These are phyloP conservation scores for Hemerocallis citrina DNA, from an alignment of 106 monocot genomes.

Conservation along the genomic window DNA sequence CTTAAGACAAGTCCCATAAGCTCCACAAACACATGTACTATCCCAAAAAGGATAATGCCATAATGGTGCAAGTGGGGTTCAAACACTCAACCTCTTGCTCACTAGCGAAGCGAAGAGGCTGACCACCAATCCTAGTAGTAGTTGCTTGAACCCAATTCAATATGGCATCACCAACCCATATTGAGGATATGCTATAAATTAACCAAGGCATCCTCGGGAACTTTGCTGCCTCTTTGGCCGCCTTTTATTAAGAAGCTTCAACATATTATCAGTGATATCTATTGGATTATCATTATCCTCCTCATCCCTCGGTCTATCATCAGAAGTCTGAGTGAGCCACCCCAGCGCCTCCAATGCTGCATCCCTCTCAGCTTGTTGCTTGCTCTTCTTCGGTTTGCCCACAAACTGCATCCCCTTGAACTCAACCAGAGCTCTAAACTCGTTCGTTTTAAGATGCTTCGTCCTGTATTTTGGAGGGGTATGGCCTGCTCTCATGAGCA, in stretches of 20 bases:
- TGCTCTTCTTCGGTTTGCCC: constrained; percentile 96
- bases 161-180: background rate
- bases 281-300: constrained; percentile 49
- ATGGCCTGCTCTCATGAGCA: constrained; percentile 95
- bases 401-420: constrained; percentile 99
- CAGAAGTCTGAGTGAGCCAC: constrained; percentile 90
- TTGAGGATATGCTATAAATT: background rate
- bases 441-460: constrained; percentile 96
- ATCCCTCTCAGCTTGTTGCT: constrained; percentile 92
- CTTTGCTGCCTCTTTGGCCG: constrained; percentile 5
- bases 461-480: constrained; percentile 88
- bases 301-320: constrained; percentile 16
- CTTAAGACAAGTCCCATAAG: too few relatives aligned
- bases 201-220: background rate
- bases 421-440: constrained; percentile 87
- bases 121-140: too few relatives aligned
- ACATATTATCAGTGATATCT: constrained; percentile 92
- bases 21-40: too few relatives aligned
- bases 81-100: too few relatives aligned
- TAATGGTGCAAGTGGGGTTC: too few relatives aligned
- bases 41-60: too few relatives aligned
- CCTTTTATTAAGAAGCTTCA: constrained; percentile 67
- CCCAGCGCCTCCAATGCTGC: constrained; percentile 91
- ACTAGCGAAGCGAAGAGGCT: too few relatives aligned
- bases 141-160: too few relatives aligned